Percentiles rank a stretch among this genome's conserved stretches.
Conservation (phyloP, 2,329 filamentous ascomycete genomes). For the Stagonosporopsis tanaceti region DNA sequence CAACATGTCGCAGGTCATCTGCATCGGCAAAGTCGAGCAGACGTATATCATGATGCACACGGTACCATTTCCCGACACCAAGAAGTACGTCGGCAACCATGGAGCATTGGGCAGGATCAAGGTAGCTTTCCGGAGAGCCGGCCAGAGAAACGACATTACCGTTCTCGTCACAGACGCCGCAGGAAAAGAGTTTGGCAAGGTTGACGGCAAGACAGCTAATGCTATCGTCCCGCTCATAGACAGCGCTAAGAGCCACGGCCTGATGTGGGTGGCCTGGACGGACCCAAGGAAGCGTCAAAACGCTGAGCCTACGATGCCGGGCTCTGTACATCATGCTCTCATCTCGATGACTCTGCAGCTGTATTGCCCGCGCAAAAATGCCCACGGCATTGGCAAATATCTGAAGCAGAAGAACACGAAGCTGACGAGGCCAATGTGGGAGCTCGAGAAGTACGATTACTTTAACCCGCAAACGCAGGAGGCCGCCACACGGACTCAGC, state of each 20-base stretch:
- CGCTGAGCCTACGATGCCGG: conserved; percentile 57
- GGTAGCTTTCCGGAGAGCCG: conserved; percentile 70
- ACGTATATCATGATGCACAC: conserved; percentile 71
- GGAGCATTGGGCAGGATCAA: conserved; percentile 73
- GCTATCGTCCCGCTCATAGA: conserved; percentile 79
- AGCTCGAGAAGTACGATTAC: conserved; percentile 72
- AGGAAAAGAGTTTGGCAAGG: conserved; percentile 74
- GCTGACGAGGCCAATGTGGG: conserved; percentile 68
- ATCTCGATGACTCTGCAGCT: conserved; percentile 74
- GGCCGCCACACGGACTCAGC: conserved; percentile 24
- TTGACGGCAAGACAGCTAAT: conserved; percentile 72
- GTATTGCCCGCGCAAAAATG: conserved; percentile 76
- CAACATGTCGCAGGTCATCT: conserved; percentile 74
- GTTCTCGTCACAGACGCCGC: conserved; percentile 80
- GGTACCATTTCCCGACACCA: conserved; percentile 74
- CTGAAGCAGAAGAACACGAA: conserved; percentile 72
- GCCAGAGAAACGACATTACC: conserved; percentile 65
- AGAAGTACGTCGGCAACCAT: conserved; percentile 65
- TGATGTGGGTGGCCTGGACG: conserved; percentile 78
- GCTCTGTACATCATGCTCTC: conserved; percentile 30
- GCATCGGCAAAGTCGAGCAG: conserved; percentile 78
- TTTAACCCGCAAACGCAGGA: conserved; percentile 73
- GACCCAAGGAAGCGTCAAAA: conserved; percentile 68
- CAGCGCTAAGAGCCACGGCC: conserved; percentile 61
- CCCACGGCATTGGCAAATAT: conserved; percentile 70